Percentiles rank a stretch among this genome's conserved stretches.
These are phyloP conservation scores for Hericium alpestre DNA, from an alignment of 768 basidiomycete species.

Conservation along the genomic window DNA sequence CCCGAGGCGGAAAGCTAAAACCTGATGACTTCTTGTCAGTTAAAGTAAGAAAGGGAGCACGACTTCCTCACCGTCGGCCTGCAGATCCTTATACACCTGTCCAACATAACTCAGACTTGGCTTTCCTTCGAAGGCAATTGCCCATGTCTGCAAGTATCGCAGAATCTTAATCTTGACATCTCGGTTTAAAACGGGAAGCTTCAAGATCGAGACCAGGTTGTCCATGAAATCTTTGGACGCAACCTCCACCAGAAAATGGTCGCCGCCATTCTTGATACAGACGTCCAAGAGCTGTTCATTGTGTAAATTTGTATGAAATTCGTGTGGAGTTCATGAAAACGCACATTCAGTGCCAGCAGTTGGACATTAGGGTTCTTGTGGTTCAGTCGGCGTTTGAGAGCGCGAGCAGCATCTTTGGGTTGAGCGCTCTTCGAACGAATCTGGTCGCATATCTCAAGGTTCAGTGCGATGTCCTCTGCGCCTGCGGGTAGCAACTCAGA, in stretches of 20 bases:
- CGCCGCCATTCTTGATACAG: slow-evolving; percentile 95
- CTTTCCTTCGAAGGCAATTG: slow-evolving; percentile 79
- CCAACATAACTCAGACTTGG: slow-evolving; percentile 60
- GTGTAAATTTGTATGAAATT: not conserved
- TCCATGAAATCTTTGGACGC: slow-evolving; percentile 89
- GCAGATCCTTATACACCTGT: slow-evolving; percentile 70
- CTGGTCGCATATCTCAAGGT: slow-evolving; percentile 94
- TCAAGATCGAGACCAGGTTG: slow-evolving; percentile 82
- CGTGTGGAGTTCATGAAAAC: slow-evolving; percentile 20
- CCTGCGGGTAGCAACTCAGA: slow-evolving; percentile 79
- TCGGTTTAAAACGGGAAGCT: slow-evolving; percentile 61
- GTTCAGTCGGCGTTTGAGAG: slow-evolving; percentile 75
- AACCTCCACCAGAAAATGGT: slow-evolving; percentile 76
- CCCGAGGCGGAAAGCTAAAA: slow-evolving; percentile 78
- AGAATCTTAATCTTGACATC: slow-evolving; percentile 78
- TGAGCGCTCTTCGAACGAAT: slow-evolving; percentile 84
- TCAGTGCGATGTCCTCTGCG: slow-evolving; percentile 82
- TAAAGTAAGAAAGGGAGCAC: not conserved
- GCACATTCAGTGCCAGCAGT: slow-evolving; percentile 71
- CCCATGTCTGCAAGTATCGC: slow-evolving; percentile 87
- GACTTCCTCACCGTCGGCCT: slow-evolving; percentile 53
- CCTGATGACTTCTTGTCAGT: slow-evolving; percentile 29
- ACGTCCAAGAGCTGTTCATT: slow-evolving; percentile 66
- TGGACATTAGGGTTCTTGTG: slow-evolving; percentile 97
- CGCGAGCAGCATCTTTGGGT: slow-evolving; percentile 80